Evolutionary conservation across 345 rosid genomes (phyloP).

Genomic region (Garcia nutans): DNA sequence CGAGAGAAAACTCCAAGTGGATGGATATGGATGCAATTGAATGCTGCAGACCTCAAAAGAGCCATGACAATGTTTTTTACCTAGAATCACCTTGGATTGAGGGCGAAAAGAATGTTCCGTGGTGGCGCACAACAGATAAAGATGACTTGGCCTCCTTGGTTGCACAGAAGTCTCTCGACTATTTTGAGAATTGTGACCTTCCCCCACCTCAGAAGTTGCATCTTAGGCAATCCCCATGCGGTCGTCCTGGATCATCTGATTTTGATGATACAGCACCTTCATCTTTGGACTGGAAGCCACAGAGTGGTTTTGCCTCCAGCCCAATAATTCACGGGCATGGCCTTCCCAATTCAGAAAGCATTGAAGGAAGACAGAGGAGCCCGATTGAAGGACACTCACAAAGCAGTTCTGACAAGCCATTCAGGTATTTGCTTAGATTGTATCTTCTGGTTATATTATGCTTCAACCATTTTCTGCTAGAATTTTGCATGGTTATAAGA

Average conservation of each 20-base stretch:
- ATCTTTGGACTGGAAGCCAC: slow-evolving; percentile 34
- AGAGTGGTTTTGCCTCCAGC: slow-evolving; percentile 26
- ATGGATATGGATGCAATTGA: slow-evolving; percentile 41
- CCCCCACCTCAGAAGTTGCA: slow-evolving; percentile 73
- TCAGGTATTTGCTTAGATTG: slow-evolving; percentile 34
- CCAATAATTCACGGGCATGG: slow-evolving; percentile 26
- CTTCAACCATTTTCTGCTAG: not conserved
- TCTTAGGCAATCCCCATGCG: slow-evolving; percentile 39
- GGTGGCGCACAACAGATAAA: slow-evolving; percentile 84
- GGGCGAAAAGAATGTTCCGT: slow-evolving; percentile 60
- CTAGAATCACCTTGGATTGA: slow-evolving; percentile 63
- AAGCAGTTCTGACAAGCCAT: slow-evolving; percentile 37
- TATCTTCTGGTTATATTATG: slow-evolving; percentile 2
- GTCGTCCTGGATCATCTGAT: slow-evolving; percentile 32
- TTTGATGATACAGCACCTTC: slow-evolving; percentile 25
- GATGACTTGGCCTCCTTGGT: slow-evolving; percentile 83
- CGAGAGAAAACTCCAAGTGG: slow-evolving; percentile 36
- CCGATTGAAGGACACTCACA: slow-evolving; percentile 27
- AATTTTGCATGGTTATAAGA: not conserved
- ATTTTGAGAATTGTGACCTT: slow-evolving; percentile 78
- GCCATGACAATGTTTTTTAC: slow-evolving; percentile 39
- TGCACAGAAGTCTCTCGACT: slow-evolving; percentile 72
- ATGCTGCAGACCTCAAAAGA: slow-evolving; percentile 30
- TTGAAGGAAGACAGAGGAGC: slow-evolving; percentile 24
- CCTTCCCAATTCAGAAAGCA: slow-evolving; percentile 19